phyloP scores from a whole-genome alignment of 805 yeast genomes.

The Spathaspora arborariae region DNA sequence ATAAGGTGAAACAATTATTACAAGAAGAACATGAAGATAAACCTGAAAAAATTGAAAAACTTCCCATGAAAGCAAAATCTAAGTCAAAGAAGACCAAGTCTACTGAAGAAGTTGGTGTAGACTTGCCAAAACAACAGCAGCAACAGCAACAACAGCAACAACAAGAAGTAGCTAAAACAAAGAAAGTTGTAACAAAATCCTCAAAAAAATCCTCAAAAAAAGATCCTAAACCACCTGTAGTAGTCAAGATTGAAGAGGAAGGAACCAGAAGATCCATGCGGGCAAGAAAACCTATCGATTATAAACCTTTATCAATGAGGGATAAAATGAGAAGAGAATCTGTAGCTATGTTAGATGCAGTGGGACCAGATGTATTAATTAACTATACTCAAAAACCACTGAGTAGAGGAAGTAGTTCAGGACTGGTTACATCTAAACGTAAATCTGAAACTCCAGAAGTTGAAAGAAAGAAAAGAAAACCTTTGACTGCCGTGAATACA shows the following conservation, averaged over 20 bases:
- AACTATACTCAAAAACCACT: slow-evolving; percentile 4
- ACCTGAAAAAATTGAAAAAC: neutral
- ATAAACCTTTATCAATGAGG: slow-evolving; percentile 63
- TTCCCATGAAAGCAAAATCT: neutral
- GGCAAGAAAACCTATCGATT: slow-evolving; percentile 56
- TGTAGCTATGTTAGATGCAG: slow-evolving; percentile 59
- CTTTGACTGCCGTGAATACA: slow-evolving; percentile 16
- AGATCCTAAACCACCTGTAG: neutral
- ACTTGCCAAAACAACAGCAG: neutral
- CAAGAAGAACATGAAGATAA: neutral
- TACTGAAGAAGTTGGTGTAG: no score
- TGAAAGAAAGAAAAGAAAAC: slow-evolving; percentile 10
- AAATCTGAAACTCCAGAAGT: slow-evolving; percentile 6
- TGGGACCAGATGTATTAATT: slow-evolving; percentile 29
- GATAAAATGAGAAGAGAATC: slow-evolving; percentile 68
- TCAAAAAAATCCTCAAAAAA: neutral
- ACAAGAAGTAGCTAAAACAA: neutral
- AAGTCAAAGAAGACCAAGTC: neutral
- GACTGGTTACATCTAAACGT: slow-evolving; percentile 3
- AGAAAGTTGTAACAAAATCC: neutral
- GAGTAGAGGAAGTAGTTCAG: neutral
- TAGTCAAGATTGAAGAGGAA: neutral
- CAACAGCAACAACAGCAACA: neutral
- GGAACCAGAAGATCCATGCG: slow-evolving; percentile 39
- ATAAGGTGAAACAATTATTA: neutral